phyloP scores from a whole-genome alignment of 2,329 filamentous ascomycete genomes.

The Xylaria multiplex region DNA sequence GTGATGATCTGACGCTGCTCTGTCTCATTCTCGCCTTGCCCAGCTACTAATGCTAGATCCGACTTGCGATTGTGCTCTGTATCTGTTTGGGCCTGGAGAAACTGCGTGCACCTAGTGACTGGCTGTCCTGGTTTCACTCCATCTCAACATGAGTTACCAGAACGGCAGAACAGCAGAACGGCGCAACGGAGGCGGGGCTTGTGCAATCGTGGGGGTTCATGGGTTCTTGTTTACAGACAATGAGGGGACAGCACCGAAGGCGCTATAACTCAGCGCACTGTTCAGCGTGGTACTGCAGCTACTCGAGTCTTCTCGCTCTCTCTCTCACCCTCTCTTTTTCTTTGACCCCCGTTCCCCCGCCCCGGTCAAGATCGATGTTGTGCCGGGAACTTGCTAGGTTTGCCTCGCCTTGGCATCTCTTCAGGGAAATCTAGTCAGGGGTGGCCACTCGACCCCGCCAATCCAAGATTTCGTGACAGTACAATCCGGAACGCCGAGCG shows the following conservation, averaged over 20 bases:
- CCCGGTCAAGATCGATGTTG: constrained; percentile 26
- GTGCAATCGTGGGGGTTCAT: constrained; percentile 7
- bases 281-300: constrained; percentile 9
- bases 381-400: constrained; percentile 24
- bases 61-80: constrained; percentile 3
- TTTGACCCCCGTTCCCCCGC: constrained; percentile 9
- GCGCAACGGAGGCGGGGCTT: background rate
- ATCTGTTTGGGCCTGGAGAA: background rate
- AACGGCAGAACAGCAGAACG: background rate
- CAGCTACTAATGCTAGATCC: constrained; percentile 5
- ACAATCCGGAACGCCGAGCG: constrained; percentile 24
- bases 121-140: background rate
- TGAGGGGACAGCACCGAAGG: background rate
- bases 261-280: constrained; percentile 1
- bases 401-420: constrained; percentile 34
- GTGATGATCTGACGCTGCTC: constrained; percentile 11
- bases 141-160: background rate
- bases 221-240: background rate
- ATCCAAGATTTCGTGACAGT: constrained; percentile 28
- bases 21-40: constrained; percentile 24
- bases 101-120: background rate
- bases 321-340: background rate
- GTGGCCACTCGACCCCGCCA: constrained; percentile 41
- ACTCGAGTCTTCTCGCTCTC: constrained; percentile 14
- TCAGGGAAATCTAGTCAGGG: constrained; percentile 32